Base-by-base conservation (phyloP, 352 stramenopile genomes). In the Pilasporangium apinafurcum region DNA sequence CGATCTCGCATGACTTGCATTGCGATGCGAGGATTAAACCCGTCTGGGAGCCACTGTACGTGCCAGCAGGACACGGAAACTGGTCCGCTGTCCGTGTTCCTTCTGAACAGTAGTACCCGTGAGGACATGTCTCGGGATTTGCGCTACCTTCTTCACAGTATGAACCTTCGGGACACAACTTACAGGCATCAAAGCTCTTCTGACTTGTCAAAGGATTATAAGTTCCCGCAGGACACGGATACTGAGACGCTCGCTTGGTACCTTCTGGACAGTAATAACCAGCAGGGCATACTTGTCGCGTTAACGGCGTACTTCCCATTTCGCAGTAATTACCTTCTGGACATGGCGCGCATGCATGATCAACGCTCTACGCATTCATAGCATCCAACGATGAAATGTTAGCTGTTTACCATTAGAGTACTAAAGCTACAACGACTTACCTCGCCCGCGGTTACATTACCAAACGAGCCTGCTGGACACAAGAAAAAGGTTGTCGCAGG, bases 61-160 rank as follows among this genome's bases (percentile, higher is more conserved):
- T 94, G 8, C 91, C 92, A 0, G 77, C 68, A 25, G 85, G 74
- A 57, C 91, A 98, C 0, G 86, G 87, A 48, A 84, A 94, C 45
- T 95, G 68, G 10, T 79, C 70, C 0, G 50, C 47, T 6, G 65
- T 62, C 9, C 48, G 38, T 5, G 87, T 96, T 12, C 80, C 75
- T 36, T 77, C 60, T 0, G 72, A 49, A 37, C 91, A 97, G 42
- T 81, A 97, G 38, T 91, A 84, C 3, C 91, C 91, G 8, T 61
- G 56, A 1, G 85, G 77, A 48, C 88, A 97, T 1, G 53, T 5
- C 22, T 66, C 51, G 16, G 74, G 74, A 16, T 64, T 37, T 0
- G 68, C 58, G 3, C 51, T 74, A 10, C 66, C 81, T 40, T 73
- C 56, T 3, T 60, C 48, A n/a, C 78, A 92, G 36, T 84, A 94